Percentiles rank a stretch among this genome's conserved stretches.
Evolutionary conservation across 768 basidiomycete species (phyloP).

Genomic region (Lactarius deliciosus): DNA sequence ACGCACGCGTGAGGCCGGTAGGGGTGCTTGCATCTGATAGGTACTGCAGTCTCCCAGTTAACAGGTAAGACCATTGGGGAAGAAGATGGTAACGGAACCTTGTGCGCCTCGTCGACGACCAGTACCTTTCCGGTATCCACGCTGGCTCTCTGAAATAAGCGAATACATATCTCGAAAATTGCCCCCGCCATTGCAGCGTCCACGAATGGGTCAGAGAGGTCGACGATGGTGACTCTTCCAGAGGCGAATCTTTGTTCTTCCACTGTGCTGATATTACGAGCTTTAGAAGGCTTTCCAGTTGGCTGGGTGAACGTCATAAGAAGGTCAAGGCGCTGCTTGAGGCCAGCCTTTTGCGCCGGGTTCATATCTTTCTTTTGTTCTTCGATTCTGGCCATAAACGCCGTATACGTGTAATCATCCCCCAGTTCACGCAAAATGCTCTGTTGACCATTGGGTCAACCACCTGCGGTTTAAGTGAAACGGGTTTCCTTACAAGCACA

Average conservation of each 20-base stretch:
- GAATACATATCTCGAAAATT: constrained; percentile 65
- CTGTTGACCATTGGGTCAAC: constrained; percentile 36
- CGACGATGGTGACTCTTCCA: constrained; percentile 65
- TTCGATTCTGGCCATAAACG: constrained; percentile 50
- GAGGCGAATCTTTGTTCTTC: constrained; percentile 45
- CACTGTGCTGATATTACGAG: constrained; percentile 6
- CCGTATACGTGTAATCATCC: constrained; percentile 52
- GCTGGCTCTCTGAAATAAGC: constrained; percentile 61
- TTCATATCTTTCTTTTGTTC: constrained; percentile 53
- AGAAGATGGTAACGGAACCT: constrained; percentile 42
- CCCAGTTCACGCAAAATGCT: constrained; percentile 62
- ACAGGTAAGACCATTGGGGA: background rate
- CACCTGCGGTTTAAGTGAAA: background rate
- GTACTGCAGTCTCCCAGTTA: constrained; percentile 48
- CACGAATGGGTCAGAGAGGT: constrained; percentile 72
- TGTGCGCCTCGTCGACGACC: constrained; percentile 75
- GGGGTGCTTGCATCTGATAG: constrained; percentile 47
- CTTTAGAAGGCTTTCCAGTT: constrained; percentile 22
- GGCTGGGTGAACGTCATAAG: constrained; percentile 57
- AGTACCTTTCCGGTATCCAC: constrained; percentile 65
- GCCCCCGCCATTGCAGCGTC: constrained; percentile 66
- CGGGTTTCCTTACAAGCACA: constrained; percentile 53
- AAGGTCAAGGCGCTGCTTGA: constrained; percentile 64
- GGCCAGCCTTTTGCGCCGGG: constrained; percentile 49
- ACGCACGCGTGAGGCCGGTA: constrained; percentile 55